These are phyloP conservation scores for Pyrenochaeta sp. DNA, from an alignment of 2,329 filamentous ascomycete genomes.

Conservation along the genomic window DNA sequence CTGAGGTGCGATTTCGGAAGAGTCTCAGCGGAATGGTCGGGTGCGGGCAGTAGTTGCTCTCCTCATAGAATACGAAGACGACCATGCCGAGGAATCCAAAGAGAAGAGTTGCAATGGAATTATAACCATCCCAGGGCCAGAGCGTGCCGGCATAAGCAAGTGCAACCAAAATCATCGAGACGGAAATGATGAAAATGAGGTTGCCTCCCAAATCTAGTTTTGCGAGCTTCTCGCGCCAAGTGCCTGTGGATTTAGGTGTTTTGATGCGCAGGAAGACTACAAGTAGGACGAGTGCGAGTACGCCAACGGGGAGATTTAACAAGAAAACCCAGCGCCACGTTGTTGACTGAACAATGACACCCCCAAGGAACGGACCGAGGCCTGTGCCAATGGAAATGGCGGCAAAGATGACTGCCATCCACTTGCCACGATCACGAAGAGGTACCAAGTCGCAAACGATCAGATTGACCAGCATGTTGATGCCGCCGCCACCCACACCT, in stretches of 20 bases:
- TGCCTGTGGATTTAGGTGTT: slow-evolving; percentile 16
- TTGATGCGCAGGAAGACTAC: slow-evolving; percentile 51
- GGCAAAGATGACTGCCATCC: slow-evolving; percentile 27
- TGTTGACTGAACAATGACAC: slow-evolving; percentile 24
- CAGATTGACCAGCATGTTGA: slow-evolving; percentile 54
- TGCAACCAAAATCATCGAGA: slow-evolving; percentile 51
- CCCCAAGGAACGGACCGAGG: slow-evolving; percentile 27
- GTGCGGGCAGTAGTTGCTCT: slow-evolving; percentile 23
- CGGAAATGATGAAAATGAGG: slow-evolving; percentile 49
- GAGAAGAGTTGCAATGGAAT: slow-evolving; percentile 53
- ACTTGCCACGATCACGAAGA: slow-evolving; percentile 54
- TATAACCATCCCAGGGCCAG: slow-evolving; percentile 51
- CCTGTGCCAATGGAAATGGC: slow-evolving; percentile 17
- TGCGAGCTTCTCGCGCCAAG: slow-evolving; percentile 1
- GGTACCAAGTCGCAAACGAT: slow-evolving; percentile 60
- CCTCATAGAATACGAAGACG: slow-evolving; percentile 49
- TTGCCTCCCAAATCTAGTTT: slow-evolving; percentile 55
- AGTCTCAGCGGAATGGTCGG: slow-evolving; percentile 51
- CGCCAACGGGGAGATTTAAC: slow-evolving; percentile 36
- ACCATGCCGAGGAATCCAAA: slow-evolving; percentile 51
- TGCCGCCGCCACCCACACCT: slow-evolving; percentile 56
- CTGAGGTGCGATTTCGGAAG: slow-evolving; percentile 51
- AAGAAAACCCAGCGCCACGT: slow-evolving; percentile 58
- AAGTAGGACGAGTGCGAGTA: slow-evolving; percentile 27
- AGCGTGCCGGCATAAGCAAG: slow-evolving; percentile 53